These are phyloP conservation scores for Zygosaccharomyces pseudobailii DNA, from an alignment of 1,139 yeast genomes.

Conservation along the genomic window DNA sequence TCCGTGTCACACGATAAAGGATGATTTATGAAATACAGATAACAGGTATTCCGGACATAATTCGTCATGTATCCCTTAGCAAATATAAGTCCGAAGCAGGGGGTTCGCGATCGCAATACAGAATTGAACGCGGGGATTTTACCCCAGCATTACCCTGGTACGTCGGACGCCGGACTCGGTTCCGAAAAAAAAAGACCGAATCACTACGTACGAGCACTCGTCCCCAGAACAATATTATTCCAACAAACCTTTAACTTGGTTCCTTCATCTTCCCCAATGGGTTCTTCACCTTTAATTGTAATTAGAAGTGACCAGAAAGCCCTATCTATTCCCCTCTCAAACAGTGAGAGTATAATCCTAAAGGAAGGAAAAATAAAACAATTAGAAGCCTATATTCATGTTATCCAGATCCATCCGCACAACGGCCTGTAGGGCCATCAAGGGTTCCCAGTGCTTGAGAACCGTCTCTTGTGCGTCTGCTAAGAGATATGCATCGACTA, in stretches of 20 bases:
- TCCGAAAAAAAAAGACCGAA: neutral
- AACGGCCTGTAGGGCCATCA: conserved; percentile 6
- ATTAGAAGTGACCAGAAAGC: neutral
- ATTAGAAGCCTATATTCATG: conserved; percentile 6
- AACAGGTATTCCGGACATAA: no score
- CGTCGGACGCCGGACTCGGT: conserved; percentile 4
- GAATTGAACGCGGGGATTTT: no score
- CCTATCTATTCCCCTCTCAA: neutral
- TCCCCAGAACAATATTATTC: neutral
- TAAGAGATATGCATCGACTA: conserved; percentile 10
- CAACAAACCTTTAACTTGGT: neutral
- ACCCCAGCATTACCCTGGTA: neutral
- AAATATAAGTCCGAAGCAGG: no score
- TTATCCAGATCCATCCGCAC: conserved; percentile 13
- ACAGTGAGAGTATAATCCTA: neutral
- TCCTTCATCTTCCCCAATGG: neutral
- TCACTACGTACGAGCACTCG: neutral
- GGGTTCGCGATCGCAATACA: no score
- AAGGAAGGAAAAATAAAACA: conserved; percentile 1
- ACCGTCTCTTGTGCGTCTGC: conserved; percentile 5
- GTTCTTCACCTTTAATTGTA: neutral
- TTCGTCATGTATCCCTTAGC: no score
- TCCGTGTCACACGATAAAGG: no score
- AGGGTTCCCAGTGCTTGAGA: conserved; percentile 5
- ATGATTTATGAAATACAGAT: no score